Base-by-base conservation (phyloP, 169 alveolate genomes). In the Plasmodium coatneyi region DNA sequence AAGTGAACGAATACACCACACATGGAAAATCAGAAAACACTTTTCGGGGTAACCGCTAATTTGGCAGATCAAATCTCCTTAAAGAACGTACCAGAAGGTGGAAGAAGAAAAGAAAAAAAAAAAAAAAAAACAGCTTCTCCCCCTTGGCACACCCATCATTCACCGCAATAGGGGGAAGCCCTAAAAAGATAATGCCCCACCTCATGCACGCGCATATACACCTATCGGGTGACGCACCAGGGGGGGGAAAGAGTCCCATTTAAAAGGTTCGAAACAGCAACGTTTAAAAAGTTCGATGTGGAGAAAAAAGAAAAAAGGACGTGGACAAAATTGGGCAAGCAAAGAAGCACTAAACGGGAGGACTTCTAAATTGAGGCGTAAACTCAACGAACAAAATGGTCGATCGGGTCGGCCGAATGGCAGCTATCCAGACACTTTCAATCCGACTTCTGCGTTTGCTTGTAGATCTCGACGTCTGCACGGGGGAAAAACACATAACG, bases 381-480 rank as follows among this genome's bases (percentile, higher is more conserved):
- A 12, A 49, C 14, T 46, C 39, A 39, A 39, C 7, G 25, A 49
- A 10, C 3, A 43, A 43, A 4, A 3, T 2, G 54, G n/a, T n/a
- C 54, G 54, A 5, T n/a, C 54, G 5, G 54, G n/a, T 43, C 4
- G 54, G 54, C n/a, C n/a, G n/a, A 43, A 43, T 43, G 54, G n/a
- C 5, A 43, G 54, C n/a, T 5, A 10, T 43, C n/a, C 54, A 43
- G 54, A 3, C 14, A 10, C n/a, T 10, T 3, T 12, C 16, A 81
- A 49, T 86, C 93, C 5, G 93, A 28, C 49, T 86, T 86, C 28
- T 49, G 32, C 30, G 93, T 86, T 4, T 86, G 93, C 32, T 86
- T 86, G 66, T 86, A 86, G 36, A 86, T 86, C 71, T 86, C 93
- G 70, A 86, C 86, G 70, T 86, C 93, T 86, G 46, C 82, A 70